These are phyloP conservation scores for Malassezia furfur DNA, from an alignment of 1,284 basidiomycete species.

Conservation along the genomic window DNA sequence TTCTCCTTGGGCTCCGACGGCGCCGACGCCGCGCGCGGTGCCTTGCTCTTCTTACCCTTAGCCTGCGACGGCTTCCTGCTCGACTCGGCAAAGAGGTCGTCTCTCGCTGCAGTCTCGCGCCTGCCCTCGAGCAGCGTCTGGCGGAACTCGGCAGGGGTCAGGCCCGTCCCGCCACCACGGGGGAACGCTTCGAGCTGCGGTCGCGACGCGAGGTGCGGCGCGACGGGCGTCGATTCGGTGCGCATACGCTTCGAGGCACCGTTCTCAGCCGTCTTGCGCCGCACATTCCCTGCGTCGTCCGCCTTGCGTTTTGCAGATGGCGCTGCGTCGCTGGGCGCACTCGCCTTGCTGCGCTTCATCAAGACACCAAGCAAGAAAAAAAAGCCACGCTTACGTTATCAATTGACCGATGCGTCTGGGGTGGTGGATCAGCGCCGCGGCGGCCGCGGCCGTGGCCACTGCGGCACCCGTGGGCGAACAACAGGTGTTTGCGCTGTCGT, in stretches of 20 bases:
- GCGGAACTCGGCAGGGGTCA: conserved; percentile 86
- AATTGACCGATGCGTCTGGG: not conserved
- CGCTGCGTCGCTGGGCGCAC: not conserved
- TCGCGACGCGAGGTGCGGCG: conserved; percentile 21
- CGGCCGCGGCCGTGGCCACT: not conserved
- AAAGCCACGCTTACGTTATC: conserved; percentile 1
- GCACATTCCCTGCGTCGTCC: not conserved
- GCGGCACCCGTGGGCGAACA: not conserved
- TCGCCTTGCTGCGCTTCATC: conserved; percentile 6
- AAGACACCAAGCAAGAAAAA: not conserved
- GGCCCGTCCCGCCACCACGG: conserved; percentile 63
- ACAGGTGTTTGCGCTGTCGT: not conserved
- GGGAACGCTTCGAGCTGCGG: conserved; percentile 76
- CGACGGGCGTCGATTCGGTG: not conserved
- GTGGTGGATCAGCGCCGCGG: not conserved
- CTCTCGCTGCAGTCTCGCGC: conserved; percentile 66
- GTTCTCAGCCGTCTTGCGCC: not conserved
- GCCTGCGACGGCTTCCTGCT: conserved; percentile 18
- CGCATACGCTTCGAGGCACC: not conserved
- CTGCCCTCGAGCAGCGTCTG: conserved; percentile 71
- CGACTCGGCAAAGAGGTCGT: conserved; percentile 56
- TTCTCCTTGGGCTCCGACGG: conserved; percentile 47
- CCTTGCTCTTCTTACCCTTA: conserved; percentile 25
- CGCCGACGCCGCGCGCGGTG: conserved; percentile 30
- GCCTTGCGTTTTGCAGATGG: not conserved